Evolutionary conservation across 129 eudicot species (phyloP), one percentile per base, ranked within the genome.

Genomic region (Artemisia tridentata): DNA sequence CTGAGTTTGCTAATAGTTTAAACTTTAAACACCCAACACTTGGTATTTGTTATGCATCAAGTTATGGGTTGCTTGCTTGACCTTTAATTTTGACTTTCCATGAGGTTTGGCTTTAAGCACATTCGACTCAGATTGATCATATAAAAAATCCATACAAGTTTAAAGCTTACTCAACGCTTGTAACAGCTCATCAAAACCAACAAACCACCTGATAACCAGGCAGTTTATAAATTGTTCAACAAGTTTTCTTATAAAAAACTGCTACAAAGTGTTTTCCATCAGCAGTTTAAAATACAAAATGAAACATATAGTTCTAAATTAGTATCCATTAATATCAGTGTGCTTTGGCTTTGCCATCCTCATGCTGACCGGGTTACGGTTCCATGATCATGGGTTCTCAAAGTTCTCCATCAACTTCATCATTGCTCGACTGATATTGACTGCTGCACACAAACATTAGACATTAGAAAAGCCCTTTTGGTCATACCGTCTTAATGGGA

Each of bases 341-440:
- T 69, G 63, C 54, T 31, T 46, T n/a, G 79, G 58, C 65, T 64
- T 38, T 74, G 59, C 62, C 31, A 19, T 7, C 11, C 67, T 11
- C 46, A 59, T 19, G 27, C 23, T 55, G 8, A n/a, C 48, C 9
- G 15, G 21, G 46, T 60, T 60, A 63, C 41, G 49, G 53, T 67
- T 77, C 45, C 43, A 53, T 55, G 17, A 74, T 62, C 47, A 15
- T 20, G 13, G 75, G 66, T 68, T 53, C 45, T 74, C 77, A 86
- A 69, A 86, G 88, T 63, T 84, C 93, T 11, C 57, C 72, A n/a
- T n/a, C n/a, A 14, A 29, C 58, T 25, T 75, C 82, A 43, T 74
- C 63, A 50, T 34, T n/a, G 56, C 41, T 82, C 34, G 76, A 82
- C 57, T 65, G 29, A 25, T 57, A 43, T 67, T 45, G 19, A 59